Evolutionary conservation across 768 basidiomycete species (phyloP).

Genomic region (Mycena rebaudengoi): DNA sequence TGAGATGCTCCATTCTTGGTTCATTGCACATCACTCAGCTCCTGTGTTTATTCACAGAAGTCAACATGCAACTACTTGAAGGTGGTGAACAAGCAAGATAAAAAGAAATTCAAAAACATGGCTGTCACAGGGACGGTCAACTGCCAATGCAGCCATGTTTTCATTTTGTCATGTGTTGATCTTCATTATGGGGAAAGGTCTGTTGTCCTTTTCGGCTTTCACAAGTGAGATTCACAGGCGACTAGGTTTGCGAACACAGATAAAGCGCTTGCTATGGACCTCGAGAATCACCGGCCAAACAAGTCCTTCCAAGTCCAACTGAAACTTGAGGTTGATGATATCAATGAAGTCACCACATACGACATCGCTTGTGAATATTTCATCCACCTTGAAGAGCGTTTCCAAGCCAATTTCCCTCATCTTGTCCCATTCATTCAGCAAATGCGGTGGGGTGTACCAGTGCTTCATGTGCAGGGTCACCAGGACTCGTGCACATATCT

Average conservation of each 20-base stretch:
- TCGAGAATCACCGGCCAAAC: background rate
- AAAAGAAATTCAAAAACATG: constrained; percentile 32
- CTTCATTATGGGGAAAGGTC: constrained; percentile 30
- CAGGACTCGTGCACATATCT: constrained; percentile 28
- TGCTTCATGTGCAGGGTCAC: constrained; percentile 30
- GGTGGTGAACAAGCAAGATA: constrained; percentile 32
- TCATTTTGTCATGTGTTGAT: constrained; percentile 25
- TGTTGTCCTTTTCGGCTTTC: background rate
- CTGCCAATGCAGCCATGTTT: constrained; percentile 28
- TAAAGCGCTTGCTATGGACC: constrained; percentile 9
- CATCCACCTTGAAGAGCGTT: constrained; percentile 14
- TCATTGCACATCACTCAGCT: background rate
- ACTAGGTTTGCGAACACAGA: constrained; percentile 14
- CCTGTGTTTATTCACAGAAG: constrained; percentile 22
- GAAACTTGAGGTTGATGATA: background rate
- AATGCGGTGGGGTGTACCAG: constrained; percentile 23
- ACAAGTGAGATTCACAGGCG: constrained; percentile 9
- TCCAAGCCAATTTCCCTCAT: constrained; percentile 13
- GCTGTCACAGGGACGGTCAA: constrained; percentile 30
- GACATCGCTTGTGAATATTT: constrained; percentile 28
- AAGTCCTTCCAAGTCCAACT: background rate
- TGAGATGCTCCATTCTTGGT: background rate
- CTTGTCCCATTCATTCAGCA: constrained; percentile 8
- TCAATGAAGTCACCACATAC: constrained; percentile 11
- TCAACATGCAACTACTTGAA: constrained; percentile 32